Evolutionary conservation across 257 asterid species (phyloP).

Genomic region (Salvia miltiorrhiza): DNA sequence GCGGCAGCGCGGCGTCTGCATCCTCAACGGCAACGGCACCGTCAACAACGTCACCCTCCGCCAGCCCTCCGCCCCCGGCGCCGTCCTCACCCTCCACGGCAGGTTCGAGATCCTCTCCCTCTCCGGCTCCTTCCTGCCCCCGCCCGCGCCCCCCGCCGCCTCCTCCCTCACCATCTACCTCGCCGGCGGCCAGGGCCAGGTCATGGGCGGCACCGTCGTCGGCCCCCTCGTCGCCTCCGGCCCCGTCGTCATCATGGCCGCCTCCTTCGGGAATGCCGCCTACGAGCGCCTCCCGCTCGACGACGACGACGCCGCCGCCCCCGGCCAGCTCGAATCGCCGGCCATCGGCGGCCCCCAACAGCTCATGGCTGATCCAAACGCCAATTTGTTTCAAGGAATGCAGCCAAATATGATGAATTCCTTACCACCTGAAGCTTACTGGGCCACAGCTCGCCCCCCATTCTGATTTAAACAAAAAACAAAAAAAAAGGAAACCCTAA

Average conservation of each 20-base stretch:
- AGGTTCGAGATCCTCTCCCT: slow-evolving; percentile 84
- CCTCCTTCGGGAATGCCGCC: slow-evolving; percentile 90
- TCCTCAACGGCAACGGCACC: slow-evolving; percentile 76
- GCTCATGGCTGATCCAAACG: slow-evolving; percentile 35
- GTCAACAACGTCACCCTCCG: slow-evolving; percentile 75
- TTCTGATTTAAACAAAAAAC: slow-evolving; percentile 24
- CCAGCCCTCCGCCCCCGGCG: slow-evolving; percentile 76
- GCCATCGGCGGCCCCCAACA: too few relatives aligned
- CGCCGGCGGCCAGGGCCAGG: slow-evolving; percentile 93
- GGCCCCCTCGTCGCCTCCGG: slow-evolving; percentile 84
- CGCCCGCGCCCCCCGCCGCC: slow-evolving; percentile 91
- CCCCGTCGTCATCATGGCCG: slow-evolving; percentile 90
- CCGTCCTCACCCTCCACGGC: slow-evolving; percentile 74
- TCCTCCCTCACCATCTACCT: slow-evolving; percentile 74
- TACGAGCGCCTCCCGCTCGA: slow-evolving; percentile 90
- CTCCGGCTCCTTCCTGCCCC: slow-evolving; percentile 82
- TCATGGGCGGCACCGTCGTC: slow-evolving; percentile 87
- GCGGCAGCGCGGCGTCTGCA: slow-evolving; percentile 82
- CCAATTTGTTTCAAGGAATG: slow-evolving; percentile 47
- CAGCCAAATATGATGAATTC: slow-evolving; percentile 66
- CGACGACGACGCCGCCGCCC: slow-evolving; percentile 47
- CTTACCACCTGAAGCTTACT: slow-evolving; percentile 63
- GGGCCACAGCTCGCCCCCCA: slow-evolving; percentile 75
- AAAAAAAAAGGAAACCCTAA: background rate
- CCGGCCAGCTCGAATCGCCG: too few relatives aligned